Base-by-base conservation (phyloP, 2,329 filamentous ascomycete species). In the Orbilia javanica region DNA sequence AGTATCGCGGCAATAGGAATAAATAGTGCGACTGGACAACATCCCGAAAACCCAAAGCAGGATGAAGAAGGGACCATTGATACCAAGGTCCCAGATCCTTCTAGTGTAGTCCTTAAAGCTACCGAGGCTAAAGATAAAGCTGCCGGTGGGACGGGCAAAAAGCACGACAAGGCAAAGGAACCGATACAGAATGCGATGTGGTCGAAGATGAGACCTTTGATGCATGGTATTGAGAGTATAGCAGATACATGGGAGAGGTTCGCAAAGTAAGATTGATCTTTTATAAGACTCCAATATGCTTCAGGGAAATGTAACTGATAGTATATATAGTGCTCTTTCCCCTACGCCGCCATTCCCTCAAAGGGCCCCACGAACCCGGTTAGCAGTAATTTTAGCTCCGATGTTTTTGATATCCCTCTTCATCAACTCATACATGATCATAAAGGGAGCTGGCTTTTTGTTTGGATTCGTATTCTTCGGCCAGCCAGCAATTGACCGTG, bases 381-480 rank as follows among this genome's bases (percentile, higher is more conserved):
- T 93, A 0, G 88, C 88, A 0, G 83, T 83, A 0, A 84, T 88
- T 2, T 82, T 92, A 0, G 82, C 85, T 0, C 88, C 89, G 0
- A 52, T 89, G 0, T 82, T 90, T 0, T 81, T 90, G 0, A 80
- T 84, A 1, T 89, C 89, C 0, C 82, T 88, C 2, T 85, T 90
- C 29, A 85, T 87, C 0, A 87, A 86, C 0, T 87, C 89, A 0
- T 89, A 91, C 80, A 86, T 89, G 83, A 85, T 91, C 22, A 84
- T 88, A 50, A 96, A 95, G 82, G 87, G 87, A 1, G 83, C 88
- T 1, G 90, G 89, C 0, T 91, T 96, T 66, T 85, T 88, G 5
- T 80, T 89, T n/a, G 93, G 93, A 0, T 89, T 94, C 79, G 88
- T 86, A 1, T 93, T 96, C 85, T 97, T 96, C 79, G 92, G 91